These are phyloP conservation scores for Cryptococcus neoformans DNA, from an alignment of 1,284 basidiomycete species.

Conservation along the genomic window DNA sequence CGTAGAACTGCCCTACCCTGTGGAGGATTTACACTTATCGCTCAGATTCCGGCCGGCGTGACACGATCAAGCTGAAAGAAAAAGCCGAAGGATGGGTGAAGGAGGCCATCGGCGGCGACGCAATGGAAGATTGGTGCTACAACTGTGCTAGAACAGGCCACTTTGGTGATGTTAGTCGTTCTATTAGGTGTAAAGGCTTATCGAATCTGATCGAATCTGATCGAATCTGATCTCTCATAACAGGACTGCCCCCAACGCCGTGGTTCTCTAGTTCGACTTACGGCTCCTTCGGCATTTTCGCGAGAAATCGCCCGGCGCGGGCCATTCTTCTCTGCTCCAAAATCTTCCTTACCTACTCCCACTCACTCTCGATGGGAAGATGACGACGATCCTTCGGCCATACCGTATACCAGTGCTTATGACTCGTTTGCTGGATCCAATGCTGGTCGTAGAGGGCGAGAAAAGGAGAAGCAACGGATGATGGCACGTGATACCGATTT, in stretches of 20 bases:
- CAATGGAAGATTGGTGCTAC: constrained; percentile 62
- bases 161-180: constrained; percentile 72
- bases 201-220: not conserved
- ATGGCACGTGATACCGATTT: not conserved
- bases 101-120: constrained; percentile 33
- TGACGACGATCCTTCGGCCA: constrained; percentile 4
- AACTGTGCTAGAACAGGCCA: constrained; percentile 77
- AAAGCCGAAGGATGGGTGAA: constrained; percentile 31
- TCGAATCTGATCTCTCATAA: not conserved
- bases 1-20: constrained; percentile 76
- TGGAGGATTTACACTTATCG: constrained; percentile 86
- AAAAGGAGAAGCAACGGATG: constrained; percentile 9
- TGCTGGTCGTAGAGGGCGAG: constrained; percentile 25
- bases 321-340: constrained; percentile 56
- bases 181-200: not conserved
- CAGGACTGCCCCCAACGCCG: constrained; percentile 68
- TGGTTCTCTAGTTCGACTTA: constrained; percentile 55
- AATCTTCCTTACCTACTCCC: constrained; percentile 6
- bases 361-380: constrained; percentile 27
- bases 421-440: constrained; percentile 23
- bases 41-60: constrained; percentile 56
- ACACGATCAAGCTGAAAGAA: constrained; percentile 50
- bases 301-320: constrained; percentile 64
- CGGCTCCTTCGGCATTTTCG: constrained; percentile 72
- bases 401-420: constrained; percentile 11